phyloP scores from a whole-genome alignment of 129 eudicot genomes.

The Cynara cardunculus region DNA sequence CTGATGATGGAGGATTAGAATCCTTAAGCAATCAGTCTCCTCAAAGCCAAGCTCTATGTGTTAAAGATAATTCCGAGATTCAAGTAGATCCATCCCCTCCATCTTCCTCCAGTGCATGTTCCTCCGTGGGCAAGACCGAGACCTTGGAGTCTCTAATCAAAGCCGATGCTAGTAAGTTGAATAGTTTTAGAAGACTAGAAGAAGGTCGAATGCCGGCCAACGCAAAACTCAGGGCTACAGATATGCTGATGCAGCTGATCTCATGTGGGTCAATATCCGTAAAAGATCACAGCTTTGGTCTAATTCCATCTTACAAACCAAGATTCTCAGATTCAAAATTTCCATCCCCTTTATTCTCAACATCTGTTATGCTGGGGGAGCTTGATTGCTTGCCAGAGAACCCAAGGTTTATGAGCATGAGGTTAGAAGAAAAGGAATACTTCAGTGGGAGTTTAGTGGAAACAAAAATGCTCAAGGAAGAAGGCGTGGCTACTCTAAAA shows the following conservation, averaged over 20 bases:
- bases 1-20: conserved; percentile 52
- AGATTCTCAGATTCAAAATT: conserved; percentile 69
- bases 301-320: conserved; percentile 78
- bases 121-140: conserved; percentile 66
- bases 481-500: conserved; percentile 51
- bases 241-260: conserved; percentile 76
- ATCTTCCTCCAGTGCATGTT: conserved; percentile 62
- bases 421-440: conserved; percentile 84
- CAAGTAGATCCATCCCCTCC: conserved; percentile 52
- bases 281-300: conserved; percentile 85
- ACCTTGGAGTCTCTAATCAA: conserved; percentile 80
- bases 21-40: conserved; percentile 22
- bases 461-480: conserved; percentile 55
- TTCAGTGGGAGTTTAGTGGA: conserved; percentile 92
- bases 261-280: conserved; percentile 94
- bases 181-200: conserved; percentile 56
- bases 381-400: conserved; percentile 73
- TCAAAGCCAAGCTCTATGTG: conserved; percentile 15
- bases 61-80: conserved; percentile 42
- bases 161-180: conserved; percentile 76
- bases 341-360: conserved; percentile 80
- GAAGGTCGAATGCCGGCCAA: conserved; percentile 40
- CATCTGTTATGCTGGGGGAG: conserved; percentile 75
- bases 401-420: conserved; percentile 67
- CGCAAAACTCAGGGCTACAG: conserved; percentile 68